Evolutionary conservation across 805 yeast species (phyloP).

Genomic region (Dipodascopsis tothii): DNA sequence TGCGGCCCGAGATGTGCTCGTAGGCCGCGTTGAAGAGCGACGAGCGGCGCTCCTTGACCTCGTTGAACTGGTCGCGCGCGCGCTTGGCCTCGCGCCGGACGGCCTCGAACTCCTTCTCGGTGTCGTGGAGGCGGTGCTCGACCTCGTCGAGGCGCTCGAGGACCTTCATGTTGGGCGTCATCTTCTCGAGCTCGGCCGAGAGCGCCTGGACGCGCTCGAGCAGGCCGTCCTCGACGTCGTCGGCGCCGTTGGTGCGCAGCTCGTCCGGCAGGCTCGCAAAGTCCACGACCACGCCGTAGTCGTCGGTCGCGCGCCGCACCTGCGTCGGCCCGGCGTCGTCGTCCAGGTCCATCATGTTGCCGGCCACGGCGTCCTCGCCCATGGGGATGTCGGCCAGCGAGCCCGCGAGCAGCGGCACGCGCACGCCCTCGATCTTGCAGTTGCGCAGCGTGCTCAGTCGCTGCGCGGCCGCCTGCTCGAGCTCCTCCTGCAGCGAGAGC

Average conservation of each 20-base stretch:
- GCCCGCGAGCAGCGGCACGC: conserved; percentile 56
- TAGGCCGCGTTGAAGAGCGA: conserved; percentile 64
- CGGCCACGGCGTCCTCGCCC: conserved; percentile 39
- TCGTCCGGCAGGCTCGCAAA: conserved; percentile 42
- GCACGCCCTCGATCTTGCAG: conserved; percentile 66
- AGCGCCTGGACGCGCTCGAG: conserved; percentile 26
- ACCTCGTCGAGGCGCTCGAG: conserved; percentile 66
- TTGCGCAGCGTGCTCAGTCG: conserved; percentile 54
- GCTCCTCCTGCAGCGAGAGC: conserved; percentile 20
- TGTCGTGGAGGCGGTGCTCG: conserved; percentile 48
- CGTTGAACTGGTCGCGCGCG: conserved; percentile 49
- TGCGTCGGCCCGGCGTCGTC: conserved; percentile 21
- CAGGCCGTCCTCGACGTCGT: conserved; percentile 25
- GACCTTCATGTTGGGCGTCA: conserved; percentile 81
- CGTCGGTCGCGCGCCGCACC: conserved; percentile 3
- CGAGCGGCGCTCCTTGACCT: conserved; percentile 44
- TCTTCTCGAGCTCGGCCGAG: conserved; percentile 29
- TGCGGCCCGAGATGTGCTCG: conserved; percentile 61
- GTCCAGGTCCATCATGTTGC: conserved; percentile 30
- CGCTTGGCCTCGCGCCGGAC: conserved; percentile 56
- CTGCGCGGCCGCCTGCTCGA: conserved; percentile 33
- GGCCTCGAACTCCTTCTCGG: conserved; percentile 56
- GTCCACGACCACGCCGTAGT: conserved; percentile 45
- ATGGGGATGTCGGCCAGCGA: conserved; percentile 55
- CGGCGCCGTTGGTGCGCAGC: conserved; percentile 34